Evolutionary conservation across 805 yeast genomes (phyloP).

Genomic region (Cyberlindnera xishuangbannaensis): DNA sequence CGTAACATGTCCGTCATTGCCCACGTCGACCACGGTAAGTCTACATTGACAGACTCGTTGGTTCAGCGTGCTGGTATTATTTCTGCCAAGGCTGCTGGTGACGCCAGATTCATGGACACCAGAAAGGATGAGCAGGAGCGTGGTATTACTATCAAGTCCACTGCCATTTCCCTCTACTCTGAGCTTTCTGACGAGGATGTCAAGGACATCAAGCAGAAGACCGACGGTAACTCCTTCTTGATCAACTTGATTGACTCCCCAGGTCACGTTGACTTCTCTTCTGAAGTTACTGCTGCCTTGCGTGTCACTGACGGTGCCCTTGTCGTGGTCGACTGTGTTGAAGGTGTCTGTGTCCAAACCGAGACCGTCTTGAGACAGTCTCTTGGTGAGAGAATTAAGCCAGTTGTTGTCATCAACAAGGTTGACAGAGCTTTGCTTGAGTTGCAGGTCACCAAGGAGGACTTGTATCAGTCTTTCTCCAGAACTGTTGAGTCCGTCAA

Average conservation of each 20-base stretch:
- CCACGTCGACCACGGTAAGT: slow-evolving; percentile 99
- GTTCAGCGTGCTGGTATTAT: slow-evolving; percentile 99
- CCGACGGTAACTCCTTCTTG: slow-evolving; percentile 87
- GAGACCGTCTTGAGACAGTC: slow-evolving; percentile 99
- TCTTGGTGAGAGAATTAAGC: slow-evolving; percentile 98
- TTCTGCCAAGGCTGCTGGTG: slow-evolving; percentile 99
- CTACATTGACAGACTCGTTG: slow-evolving; percentile 97
- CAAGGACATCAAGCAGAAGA: slow-evolving; percentile 80
- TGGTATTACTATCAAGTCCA: slow-evolving; percentile 99
- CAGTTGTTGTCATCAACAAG: slow-evolving; percentile 97
- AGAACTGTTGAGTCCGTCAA: slow-evolving; percentile 99
- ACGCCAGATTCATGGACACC: slow-evolving; percentile 99
- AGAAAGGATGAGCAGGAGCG: slow-evolving; percentile 99
- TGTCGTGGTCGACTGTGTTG: slow-evolving; percentile 98
- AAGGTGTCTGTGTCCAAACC: slow-evolving; percentile 99
- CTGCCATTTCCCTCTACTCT: slow-evolving; percentile 95
- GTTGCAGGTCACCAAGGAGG: slow-evolving; percentile 98
- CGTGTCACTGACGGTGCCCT: slow-evolving; percentile 99
- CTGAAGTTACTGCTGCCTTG: slow-evolving; percentile 99
- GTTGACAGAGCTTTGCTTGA: slow-evolving; percentile 99
- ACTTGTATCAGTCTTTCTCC: slow-evolving; percentile 94
- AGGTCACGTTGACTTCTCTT: slow-evolving; percentile 99
- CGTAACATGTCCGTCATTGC: slow-evolving; percentile 99
- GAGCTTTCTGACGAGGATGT: slow-evolving; percentile 84
- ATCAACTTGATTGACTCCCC: slow-evolving; percentile 99